Conservation (phyloP, 1,139 yeast genomes). For the Magnusiomyces sp. region DNA sequence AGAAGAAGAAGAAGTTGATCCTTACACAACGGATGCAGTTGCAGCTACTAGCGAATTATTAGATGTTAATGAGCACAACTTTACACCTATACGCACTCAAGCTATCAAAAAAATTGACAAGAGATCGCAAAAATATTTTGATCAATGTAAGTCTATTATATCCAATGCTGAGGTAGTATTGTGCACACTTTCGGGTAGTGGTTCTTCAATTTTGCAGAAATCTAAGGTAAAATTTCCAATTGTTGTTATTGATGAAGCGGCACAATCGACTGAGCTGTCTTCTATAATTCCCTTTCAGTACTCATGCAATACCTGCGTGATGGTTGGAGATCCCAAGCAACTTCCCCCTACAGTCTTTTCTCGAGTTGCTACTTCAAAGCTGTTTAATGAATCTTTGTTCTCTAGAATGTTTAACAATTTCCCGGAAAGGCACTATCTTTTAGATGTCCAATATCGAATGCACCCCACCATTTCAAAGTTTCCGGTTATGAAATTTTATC, state of each 20-base stretch:
- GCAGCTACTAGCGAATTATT: too few species aligned
- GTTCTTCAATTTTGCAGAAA: slow-evolving; percentile 73
- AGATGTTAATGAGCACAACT: too few species aligned
- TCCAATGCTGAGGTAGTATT: slow-evolving; percentile 81
- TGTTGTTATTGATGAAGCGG: slow-evolving; percentile 96
- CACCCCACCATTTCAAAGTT: slow-evolving; percentile 84
- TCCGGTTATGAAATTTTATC: slow-evolving; percentile 79
- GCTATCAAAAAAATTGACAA: too few species aligned
- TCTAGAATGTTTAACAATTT: slow-evolving; percentile 78
- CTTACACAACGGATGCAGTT: too few species aligned
- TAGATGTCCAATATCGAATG: slow-evolving; percentile 98
- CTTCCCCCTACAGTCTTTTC: slow-evolving; percentile 95
- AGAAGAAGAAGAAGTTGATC: background rate
- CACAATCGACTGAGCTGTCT: slow-evolving; percentile 91
- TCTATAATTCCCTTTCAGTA: slow-evolving; percentile 86
- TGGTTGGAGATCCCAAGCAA: slow-evolving; percentile 99
- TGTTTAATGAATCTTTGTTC: slow-evolving; percentile 84
- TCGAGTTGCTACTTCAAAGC: slow-evolving; percentile 66
- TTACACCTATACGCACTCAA: too few species aligned
- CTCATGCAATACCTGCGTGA: slow-evolving; percentile 81
- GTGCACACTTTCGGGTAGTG: slow-evolving; percentile 87
- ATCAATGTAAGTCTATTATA: slow-evolving; percentile 41
- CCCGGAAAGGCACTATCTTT: slow-evolving; percentile 56
- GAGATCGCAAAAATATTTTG: too few species aligned
- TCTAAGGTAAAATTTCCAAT: slow-evolving; percentile 75